These are phyloP conservation scores for Dorcoceras hygrometricum DNA, from an alignment of 257 asterid species.

Conservation along the genomic window DNA sequence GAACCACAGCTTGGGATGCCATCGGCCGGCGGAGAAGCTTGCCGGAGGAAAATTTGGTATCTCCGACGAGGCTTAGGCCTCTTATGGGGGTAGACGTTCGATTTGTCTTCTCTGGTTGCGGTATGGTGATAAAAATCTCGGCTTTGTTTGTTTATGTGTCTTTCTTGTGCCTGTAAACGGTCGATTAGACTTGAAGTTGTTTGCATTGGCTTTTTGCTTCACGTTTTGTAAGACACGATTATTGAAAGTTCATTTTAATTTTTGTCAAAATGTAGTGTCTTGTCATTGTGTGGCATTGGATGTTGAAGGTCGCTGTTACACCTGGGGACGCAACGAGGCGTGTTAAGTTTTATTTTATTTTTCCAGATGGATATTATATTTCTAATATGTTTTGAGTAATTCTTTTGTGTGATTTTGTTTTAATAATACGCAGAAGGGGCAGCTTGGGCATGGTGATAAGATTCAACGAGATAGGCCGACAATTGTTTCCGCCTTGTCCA, in stretches of 20 bases:
- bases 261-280: conserved; percentile 53
- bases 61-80: conserved; percentile 86
- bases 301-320: conserved; percentile 87
- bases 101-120: conserved; percentile 84
- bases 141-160: not conserved
- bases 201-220: conserved; percentile 13
- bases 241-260: conserved; percentile 15
- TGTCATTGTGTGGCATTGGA: conserved; percentile 96
- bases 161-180: not conserved
- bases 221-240: conserved; percentile 12
- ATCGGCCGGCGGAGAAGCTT: conserved; percentile 76
- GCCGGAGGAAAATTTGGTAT: conserved; percentile 64
- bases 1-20: conserved; percentile 80
- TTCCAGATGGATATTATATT: not conserved
- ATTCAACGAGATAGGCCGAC: conserved; percentile 87
- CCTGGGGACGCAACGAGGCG: conserved; percentile 98
- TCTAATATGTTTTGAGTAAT: conserved; percentile 9
- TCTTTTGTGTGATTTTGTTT: conserved; percentile 12
- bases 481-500: conserved; percentile 69
- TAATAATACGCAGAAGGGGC: conserved; percentile 65
- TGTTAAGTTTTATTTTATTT: conserved; percentile 19
- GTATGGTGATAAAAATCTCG: conserved; percentile 30
- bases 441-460: conserved; percentile 97
- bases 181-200: not conserved
- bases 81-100: conserved; percentile 76